Percentiles rank a stretch among this genome's conserved stretches.
Evolutionary conservation across 345 rosid species (phyloP).

Genomic region (Murraya paniculata): DNA sequence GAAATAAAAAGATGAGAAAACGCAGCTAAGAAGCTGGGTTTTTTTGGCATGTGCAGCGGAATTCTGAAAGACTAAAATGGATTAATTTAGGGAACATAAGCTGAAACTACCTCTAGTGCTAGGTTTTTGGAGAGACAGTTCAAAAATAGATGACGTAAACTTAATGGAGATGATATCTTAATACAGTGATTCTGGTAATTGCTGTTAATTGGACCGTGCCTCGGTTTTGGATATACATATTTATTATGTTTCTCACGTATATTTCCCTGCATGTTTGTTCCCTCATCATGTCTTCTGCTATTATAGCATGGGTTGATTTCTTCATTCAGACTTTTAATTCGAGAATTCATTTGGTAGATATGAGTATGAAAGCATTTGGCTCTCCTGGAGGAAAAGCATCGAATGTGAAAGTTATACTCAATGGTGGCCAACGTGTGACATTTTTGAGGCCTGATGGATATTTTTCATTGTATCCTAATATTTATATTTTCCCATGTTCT

Average conservation of each 20-base stretch:
- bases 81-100: neutral
- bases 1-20: neutral
- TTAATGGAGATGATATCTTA: constrained; percentile 8
- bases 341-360: constrained; percentile 29
- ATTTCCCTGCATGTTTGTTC: neutral
- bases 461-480: constrained; percentile 80
- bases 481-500: neutral
- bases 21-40: neutral
- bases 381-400: constrained; percentile 69
- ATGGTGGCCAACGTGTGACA: constrained; percentile 74
- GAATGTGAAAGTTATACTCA: constrained; percentile 72
- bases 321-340: neutral
- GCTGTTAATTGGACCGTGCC: neutral
- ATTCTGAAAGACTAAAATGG: neutral
- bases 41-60: neutral
- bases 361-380: constrained; percentile 45
- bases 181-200: neutral
- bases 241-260: neutral
- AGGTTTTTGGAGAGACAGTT: neutral
- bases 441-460: constrained; percentile 95
- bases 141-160: neutral
- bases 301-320: neutral
- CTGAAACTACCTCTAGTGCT: neutral
- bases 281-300: neutral
- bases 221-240: neutral